Percentiles rank a stretch among this genome's conserved stretches.
phyloP scores from a whole-genome alignment of 1,284 basidiomycete species.

The Ganoderma leucocontextum region DNA sequence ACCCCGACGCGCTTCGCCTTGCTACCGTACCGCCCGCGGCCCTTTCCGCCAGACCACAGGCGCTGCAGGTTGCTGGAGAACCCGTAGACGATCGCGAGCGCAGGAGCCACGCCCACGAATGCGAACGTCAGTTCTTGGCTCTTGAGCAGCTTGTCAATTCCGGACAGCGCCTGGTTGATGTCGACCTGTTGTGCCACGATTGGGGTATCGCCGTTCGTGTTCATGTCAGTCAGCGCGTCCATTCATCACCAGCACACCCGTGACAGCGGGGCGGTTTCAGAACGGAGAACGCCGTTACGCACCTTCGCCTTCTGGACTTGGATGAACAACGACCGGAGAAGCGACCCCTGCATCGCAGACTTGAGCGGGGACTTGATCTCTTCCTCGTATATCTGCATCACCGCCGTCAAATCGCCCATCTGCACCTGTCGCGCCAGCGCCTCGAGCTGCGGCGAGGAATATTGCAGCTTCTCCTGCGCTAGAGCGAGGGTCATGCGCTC shows the following conservation, averaged over 20 bases:
- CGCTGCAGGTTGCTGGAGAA: constrained; percentile 60
- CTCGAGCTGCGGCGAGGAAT: constrained; percentile 68
- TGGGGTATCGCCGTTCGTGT: not conserved
- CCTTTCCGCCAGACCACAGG: constrained; percentile 57
- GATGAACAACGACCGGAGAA: constrained; percentile 89
- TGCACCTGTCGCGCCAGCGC: constrained; percentile 74
- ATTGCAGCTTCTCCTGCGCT: constrained; percentile 81
- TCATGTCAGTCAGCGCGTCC: not conserved
- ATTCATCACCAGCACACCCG: not conserved
- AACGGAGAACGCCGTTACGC: constrained; percentile 23
- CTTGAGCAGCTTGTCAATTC: constrained; percentile 92
- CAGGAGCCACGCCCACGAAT: constrained; percentile 95
- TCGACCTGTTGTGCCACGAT: constrained; percentile 71
- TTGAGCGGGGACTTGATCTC: constrained; percentile 90
- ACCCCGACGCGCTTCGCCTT: constrained; percentile 53
- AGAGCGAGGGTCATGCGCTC: constrained; percentile 93
- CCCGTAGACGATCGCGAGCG: constrained; percentile 84
- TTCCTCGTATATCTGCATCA: constrained; percentile 90
- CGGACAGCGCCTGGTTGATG: constrained; percentile 85
- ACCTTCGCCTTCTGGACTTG: constrained; percentile 98
- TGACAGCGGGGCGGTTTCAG: not conserved
- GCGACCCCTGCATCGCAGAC: constrained; percentile 83
- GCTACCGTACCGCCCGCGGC: constrained; percentile 62
- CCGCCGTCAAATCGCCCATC: constrained; percentile 87
- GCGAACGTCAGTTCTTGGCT: constrained; percentile 98